Base-by-base conservation (phyloP, 257 asterid species). In the Solanum pinnatisectum region DNA sequence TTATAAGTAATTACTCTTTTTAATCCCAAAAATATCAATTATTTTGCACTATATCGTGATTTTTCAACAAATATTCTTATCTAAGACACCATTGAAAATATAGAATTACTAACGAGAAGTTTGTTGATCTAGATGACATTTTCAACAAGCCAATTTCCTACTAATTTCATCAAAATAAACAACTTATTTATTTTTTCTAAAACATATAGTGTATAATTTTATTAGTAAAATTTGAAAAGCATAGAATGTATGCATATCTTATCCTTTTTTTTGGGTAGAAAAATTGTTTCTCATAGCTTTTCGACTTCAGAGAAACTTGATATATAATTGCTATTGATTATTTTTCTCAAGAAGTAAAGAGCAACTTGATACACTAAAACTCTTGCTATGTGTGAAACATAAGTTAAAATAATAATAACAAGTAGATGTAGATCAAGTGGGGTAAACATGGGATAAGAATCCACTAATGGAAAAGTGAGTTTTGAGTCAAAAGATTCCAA, bases 401-500 rank as follows among this genome's bases (percentile, higher is more conserved):
- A 44, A 1, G 20, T 5, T 46, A 25, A 25, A 13, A 18, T 35
- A 16, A 33, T 8, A 16, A 16, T 16, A 33, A 5, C n/a, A 30
- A 32, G 15, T 0, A 18, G 44, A 18, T 73, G 81, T 27, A 81
- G 67, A 81, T 81, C 18, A 44, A 81, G 40, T 46, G 68, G 30
- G 60, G 32, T 81, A 81, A 81, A 49, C 68, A 46, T 25, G 84
- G 65, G 84, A 25, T 42, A 79, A 8, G 85, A 46, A 81, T 81
- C 85, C 68, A 81, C 85, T 46, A 81, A 46, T 15, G 22, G 3
- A 79, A 79, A 27, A 79, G 85, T 56, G 85, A 44, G 63, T 44
- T 44, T 63, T 52, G 87, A 74, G 85, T 44, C 40, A 81, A 81
- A 37, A 87, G 92, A 88, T 90, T 88, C 88, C 85, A 77, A 84